These are phyloP conservation scores for Magnolia changhungtana DNA, from an alignment of 164 flowering plant genomes.

Conservation along the genomic window DNA sequence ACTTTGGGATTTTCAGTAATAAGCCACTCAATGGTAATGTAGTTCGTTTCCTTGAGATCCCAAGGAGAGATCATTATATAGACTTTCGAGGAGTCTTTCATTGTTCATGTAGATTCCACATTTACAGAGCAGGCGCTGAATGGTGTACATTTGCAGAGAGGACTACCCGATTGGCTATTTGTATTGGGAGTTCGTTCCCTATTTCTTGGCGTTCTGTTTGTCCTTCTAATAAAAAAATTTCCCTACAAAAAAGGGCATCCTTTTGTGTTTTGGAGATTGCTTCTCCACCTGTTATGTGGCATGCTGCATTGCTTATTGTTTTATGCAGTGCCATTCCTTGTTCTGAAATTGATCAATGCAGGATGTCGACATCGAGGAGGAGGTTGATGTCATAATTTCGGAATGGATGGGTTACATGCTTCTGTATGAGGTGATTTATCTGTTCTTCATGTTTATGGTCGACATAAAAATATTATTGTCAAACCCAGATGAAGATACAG, in stretches of 20 bases:
- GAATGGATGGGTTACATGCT: constrained; percentile 99
- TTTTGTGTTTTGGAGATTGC: not conserved
- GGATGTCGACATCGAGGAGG: constrained; percentile 95
- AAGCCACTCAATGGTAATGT: not conserved
- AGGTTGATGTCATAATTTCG: constrained; percentile 93
- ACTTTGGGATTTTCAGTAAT: too few species aligned
- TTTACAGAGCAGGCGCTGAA: not conserved
- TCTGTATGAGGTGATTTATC: constrained; percentile 57
- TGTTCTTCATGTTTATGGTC: not conserved
- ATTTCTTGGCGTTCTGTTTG: not conserved
- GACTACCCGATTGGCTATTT: not conserved
- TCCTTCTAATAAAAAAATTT: not conserved
- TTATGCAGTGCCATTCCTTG: not conserved
- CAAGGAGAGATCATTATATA: not conserved
- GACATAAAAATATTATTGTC: not conserved
- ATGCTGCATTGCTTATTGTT: not conserved
- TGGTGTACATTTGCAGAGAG: not conserved
- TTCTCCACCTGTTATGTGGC: not conserved
- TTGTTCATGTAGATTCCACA: not conserved
- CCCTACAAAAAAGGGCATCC: too few species aligned
- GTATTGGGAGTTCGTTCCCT: not conserved
- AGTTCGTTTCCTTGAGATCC: not conserved
- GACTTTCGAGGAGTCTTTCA: not conserved
- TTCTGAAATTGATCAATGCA: constrained; percentile 32
- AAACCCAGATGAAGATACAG: not conserved